Base-by-base conservation (phyloP, 2,329 filamentous ascomycete species). In the Aspergillus puulaauensis region DNA sequence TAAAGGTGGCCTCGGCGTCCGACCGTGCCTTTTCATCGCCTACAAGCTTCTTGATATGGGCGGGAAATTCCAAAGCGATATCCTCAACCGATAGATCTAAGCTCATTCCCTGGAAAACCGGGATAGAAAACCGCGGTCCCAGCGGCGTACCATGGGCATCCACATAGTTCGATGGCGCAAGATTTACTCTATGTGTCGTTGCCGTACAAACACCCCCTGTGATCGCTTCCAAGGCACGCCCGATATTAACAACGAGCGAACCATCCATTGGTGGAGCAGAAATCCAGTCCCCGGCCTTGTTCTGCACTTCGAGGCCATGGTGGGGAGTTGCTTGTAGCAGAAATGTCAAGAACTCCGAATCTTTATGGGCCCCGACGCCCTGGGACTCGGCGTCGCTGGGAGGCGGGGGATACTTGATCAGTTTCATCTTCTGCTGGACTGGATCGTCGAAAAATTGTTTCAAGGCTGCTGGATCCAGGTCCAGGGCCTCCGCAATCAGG, bases 221-320 rank as follows among this genome's bases (percentile, higher is more conserved):
- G 8, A 75, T 60, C 1, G 72, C 71, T 53, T 75, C 72, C 9
- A 75, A 62, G 1, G 71, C 69, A 14, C 72, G 69, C 0, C 77
- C 79, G 27, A 82, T 80, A 54, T 81, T 81, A 56, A 82, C 76
- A 0, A 81, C 78, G n/a, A 81, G 70, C 0, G 79, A 77, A 0
- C 74, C 75, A 0, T 73, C 71, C 4, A 80, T 68, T 2, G 79
- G 79, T 21, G 72, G 68, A 6, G 76, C 79, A 17, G 76, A 66
- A 21, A 82, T 70, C 80, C 79, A 82, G 9, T 70, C 67, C 0
- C 79, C 79, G 2, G 71, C 64, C 56, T 79, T 79, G 59, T 77
- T 80, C 48, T 82, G 72, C 0, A 81, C 80, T 57, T 82, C 77
- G 0, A 82, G 73, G 0, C 80, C 80, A 4, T 73, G 74, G 31